These are phyloP conservation scores for Flaveria sonorensis DNA, from an alignment of 129 eudicot species.

Conservation along the genomic window DNA sequence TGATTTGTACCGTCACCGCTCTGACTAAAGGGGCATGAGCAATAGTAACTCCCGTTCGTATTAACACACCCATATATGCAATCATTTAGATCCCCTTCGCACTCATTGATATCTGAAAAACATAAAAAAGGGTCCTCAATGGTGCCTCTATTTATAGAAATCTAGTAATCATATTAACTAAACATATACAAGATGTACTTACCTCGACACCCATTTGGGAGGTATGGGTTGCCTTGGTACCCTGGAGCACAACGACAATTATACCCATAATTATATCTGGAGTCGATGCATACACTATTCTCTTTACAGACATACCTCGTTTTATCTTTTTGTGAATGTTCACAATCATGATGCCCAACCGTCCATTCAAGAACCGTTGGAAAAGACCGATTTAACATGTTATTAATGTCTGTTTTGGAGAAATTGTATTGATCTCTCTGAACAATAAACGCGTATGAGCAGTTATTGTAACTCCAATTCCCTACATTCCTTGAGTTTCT, in stretches of 20 bases:
- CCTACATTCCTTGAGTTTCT: slow-evolving; percentile 17
- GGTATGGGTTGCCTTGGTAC: slow-evolving; percentile 29
- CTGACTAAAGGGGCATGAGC: slow-evolving; percentile 22
- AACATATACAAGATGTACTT: neutral
- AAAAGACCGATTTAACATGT: slow-evolving; percentile 10
- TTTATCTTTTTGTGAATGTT: slow-evolving; percentile 8
- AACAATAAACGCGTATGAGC: slow-evolving; percentile 29
- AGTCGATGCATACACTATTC: slow-evolving; percentile 19
- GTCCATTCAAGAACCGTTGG: slow-evolving; percentile 27
- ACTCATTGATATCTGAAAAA: slow-evolving; percentile 28
- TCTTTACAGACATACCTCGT: slow-evolving; percentile 11
- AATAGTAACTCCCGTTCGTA: slow-evolving; percentile 17
- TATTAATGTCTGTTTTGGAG: slow-evolving; percentile 6
- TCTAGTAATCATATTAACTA: neutral
- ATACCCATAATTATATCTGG: slow-evolving; percentile 18
- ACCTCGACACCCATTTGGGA: slow-evolving; percentile 36
- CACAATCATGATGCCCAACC: slow-evolving; percentile 19
- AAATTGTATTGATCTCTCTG: slow-evolving; percentile 12
- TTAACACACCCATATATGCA: slow-evolving; percentile 19
- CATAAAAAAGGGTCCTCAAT: neutral
- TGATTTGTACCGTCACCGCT: slow-evolving; percentile 19
- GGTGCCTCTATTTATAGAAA: neutral
- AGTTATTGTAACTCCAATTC: slow-evolving; percentile 24
- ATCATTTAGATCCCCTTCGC: slow-evolving; percentile 10
- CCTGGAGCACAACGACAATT: slow-evolving; percentile 23